Evolutionary conservation across 2,329 filamentous ascomycete species (phyloP), one percentile per base, ranked within the genome.

Genomic region (Biscogniauxia marginata): DNA sequence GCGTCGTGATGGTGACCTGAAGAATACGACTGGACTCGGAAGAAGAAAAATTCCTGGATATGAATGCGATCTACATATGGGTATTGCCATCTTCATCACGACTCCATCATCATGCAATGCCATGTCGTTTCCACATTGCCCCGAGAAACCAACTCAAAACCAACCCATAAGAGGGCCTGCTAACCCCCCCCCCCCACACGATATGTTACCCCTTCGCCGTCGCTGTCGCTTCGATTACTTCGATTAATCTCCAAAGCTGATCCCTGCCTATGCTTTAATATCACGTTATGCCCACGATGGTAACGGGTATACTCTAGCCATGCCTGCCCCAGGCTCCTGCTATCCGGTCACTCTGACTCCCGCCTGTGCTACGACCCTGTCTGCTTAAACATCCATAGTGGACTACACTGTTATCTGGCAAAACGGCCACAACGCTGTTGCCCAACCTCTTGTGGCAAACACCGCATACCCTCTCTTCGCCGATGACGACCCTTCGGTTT

Each of bases 391-490:
- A 95, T 22, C 89, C 90, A 69, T 93, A 90, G 77, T 95, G 90
- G 59, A 95, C 88, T 16, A 92, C 89, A 22, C 80, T 82, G 70
- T 86, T 91, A 75, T 96, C 90, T 6, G 93, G 91, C 74, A 95
- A 82, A 11, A 97, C 93, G 44, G 93, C 88, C 57, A 98, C 89
- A 18, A 96, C 95, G 71, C 90, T 96, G 1, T 91, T 89, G 1
- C 93, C 93, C 62, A 99, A 83, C 63, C 95, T 81, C 79, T 97
- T 98, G 73, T 96, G 89, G 71, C 95, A 99, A 16, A 96, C 90
- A 11, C 89, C 87, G 71, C 95, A 99, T 53, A 96, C 88, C 51
- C 91, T 81, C 69, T 98, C 93, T 66, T 99, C 93, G 8, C 84
- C 85, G 51, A 99, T 86, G 19, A 91, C 84, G 9, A 97, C 92